These are phyloP conservation scores for Gossypium schwendimanii DNA, from an alignment of 441 rosid species.

Conservation along the genomic window DNA sequence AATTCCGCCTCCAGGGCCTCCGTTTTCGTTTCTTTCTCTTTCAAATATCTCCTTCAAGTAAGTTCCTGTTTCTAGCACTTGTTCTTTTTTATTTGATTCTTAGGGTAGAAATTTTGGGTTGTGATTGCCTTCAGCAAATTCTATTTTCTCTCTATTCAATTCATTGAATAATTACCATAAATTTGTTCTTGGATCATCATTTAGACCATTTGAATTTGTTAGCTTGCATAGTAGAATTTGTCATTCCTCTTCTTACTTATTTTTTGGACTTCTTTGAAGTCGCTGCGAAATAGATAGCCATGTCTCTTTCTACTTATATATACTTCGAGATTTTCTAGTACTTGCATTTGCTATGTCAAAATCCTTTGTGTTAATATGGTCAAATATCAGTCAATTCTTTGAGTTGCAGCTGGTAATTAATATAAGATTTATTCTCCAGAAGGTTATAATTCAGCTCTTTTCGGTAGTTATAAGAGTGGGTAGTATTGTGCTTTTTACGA, in stretches of 20 bases:
- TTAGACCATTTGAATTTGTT: neutral
- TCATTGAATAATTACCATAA: neutral
- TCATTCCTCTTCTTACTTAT: neutral
- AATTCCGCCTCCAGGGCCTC: conserved; percentile 12
- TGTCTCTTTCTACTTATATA: neutral
- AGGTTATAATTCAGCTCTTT: neutral
- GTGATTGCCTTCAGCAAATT: neutral
- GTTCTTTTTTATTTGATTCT: neutral
- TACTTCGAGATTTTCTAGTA: neutral
- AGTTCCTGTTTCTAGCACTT: conserved; percentile 13
- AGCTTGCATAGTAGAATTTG: neutral
- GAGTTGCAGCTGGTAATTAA: neutral
- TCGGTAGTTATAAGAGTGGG: neutral
- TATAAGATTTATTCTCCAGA: neutral
- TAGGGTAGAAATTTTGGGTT: neutral
- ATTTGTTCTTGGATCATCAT: neutral
- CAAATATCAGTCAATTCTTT: neutral
- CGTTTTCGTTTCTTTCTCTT: conserved; percentile 35
- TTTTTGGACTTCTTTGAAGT: neutral
- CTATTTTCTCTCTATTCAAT: neutral
- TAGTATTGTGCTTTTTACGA: too few relatives aligned
- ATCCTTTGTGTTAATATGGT: neutral
- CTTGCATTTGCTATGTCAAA: neutral
- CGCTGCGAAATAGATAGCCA: neutral
- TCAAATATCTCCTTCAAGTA: conserved; percentile 18